These are phyloP conservation scores for Microcos paniculata DNA, from an alignment of 345 rosid species.

Conservation along the genomic window DNA sequence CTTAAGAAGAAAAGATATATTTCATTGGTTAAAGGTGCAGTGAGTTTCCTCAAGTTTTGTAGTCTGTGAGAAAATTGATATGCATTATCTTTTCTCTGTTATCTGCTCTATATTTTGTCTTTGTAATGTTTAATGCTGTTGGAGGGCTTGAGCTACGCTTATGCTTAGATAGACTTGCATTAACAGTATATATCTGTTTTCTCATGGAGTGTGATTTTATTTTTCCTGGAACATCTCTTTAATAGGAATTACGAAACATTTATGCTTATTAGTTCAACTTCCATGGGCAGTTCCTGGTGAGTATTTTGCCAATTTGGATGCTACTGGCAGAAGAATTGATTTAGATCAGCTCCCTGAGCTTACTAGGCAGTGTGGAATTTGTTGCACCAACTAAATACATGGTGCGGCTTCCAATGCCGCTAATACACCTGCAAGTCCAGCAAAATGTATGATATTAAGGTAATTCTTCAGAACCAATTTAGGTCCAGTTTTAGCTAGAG, in stretches of 20 bases:
- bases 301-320: slow-evolving; percentile 89
- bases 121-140: neutral
- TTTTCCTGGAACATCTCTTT: neutral
- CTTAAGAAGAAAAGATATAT: neutral
- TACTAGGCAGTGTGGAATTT: slow-evolving; percentile 90
- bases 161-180: neutral
- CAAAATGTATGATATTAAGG: slow-evolving; percentile 62
- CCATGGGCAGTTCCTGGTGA: slow-evolving; percentile 81
- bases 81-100: no score
- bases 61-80: no score
- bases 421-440: slow-evolving; percentile 89
- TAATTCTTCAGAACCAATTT: slow-evolving; percentile 9
- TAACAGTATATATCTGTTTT: neutral
- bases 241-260: neutral
- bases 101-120: neutral
- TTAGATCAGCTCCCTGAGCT: slow-evolving; percentile 96
- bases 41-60: neutral
- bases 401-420: slow-evolving; percentile 99
- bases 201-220: no score
- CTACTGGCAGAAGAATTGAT: slow-evolving; percentile 87
- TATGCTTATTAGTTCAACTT: slow-evolving; percentile 18
- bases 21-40: neutral
- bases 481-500: neutral
- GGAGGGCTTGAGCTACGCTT: no score
- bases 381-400: slow-evolving; percentile 98